phyloP scores from a whole-genome alignment of 768 basidiomycete species.

The Boletus coccyginus region DNA sequence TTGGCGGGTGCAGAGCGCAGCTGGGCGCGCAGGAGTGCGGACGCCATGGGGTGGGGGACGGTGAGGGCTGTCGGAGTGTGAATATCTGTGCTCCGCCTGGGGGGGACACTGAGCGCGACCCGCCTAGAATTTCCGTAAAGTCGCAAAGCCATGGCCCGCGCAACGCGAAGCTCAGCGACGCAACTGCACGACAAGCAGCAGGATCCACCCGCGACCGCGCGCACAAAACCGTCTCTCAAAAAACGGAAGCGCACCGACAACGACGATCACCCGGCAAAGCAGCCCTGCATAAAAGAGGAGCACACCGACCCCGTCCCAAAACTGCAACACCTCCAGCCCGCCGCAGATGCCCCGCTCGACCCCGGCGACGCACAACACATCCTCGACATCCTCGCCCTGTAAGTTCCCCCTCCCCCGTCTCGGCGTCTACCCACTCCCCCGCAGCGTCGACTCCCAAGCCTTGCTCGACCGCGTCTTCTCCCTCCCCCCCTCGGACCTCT shows the following conservation, averaged over 20 bases:
- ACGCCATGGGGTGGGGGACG: conserved; percentile 31
- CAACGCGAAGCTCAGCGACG: conserved; percentile 62
- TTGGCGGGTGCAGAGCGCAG: conserved; percentile 65
- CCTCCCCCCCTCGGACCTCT: conserved; percentile 38
- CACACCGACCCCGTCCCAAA: conserved; percentile 23
- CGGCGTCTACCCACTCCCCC: not conserved
- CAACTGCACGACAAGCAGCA: conserved; percentile 28
- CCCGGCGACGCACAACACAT: conserved; percentile 48
- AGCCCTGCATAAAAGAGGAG: conserved; percentile 41
- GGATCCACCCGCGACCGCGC: conserved; percentile 18
- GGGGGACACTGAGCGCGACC: conserved; percentile 16
- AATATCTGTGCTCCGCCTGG: conserved; percentile 15
- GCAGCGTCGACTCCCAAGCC: conserved; percentile 68
- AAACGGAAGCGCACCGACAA: conserved; percentile 65
- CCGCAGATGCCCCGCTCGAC: conserved; percentile 48
- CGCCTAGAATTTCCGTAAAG: conserved; percentile 25
- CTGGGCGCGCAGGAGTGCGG: conserved; percentile 43
- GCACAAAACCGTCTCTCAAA: conserved; percentile 39
- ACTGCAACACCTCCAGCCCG: conserved; percentile 32
- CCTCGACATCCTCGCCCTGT: conserved; percentile 60
- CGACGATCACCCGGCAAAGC: conserved; percentile 53
- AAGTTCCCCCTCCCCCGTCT: conserved; percentile 15
- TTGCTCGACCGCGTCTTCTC: conserved; percentile 80
- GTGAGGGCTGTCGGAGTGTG: conserved; percentile 24
- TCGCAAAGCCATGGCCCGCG: conserved; percentile 59